These are phyloP conservation scores for Toxicodendron radicans DNA, from an alignment of 345 rosid species.

Conservation along the genomic window DNA sequence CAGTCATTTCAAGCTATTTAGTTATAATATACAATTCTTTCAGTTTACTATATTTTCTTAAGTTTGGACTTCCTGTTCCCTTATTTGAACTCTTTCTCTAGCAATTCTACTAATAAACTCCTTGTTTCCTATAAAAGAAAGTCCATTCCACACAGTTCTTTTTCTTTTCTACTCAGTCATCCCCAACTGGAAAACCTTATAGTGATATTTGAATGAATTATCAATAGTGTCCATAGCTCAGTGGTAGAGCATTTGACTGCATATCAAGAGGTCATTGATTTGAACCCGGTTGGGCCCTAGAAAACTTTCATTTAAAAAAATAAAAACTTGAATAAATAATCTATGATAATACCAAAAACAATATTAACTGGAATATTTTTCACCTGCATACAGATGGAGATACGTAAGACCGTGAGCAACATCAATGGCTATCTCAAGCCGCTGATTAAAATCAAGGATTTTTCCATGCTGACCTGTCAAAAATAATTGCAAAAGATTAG, in stretches of 20 bases:
- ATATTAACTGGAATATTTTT: background rate
- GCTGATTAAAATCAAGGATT: conserved; percentile 81
- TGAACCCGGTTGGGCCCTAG: conserved; percentile 49
- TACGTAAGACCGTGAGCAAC: conserved; percentile 94
- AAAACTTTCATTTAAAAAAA: too few species aligned
- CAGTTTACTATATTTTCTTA: too few species aligned
- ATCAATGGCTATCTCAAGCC: conserved; percentile 91
- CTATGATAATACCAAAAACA: background rate
- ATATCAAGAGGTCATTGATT: conserved; percentile 75
- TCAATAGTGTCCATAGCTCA: conserved; percentile 65
- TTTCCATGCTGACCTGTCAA: conserved; percentile 61
- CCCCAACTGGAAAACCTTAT: background rate
- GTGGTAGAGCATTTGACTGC: conserved; percentile 91
- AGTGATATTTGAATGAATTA: too few species aligned
- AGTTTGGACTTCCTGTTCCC: too few species aligned
- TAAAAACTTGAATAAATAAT: background rate
- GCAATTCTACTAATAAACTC: too few species aligned
- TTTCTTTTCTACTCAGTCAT: background rate
- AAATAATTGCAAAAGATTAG: conserved; percentile 8
- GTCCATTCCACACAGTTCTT: background rate
- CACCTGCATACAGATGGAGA: conserved; percentile 92
- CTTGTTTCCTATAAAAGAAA: too few species aligned
- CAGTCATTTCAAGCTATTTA: background rate
- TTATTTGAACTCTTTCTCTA: too few species aligned
- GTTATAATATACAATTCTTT: background rate